These are phyloP conservation scores for Rhizophagus prolifer DNA, from an alignment of 192 early-diverging fungal species.

Conservation along the genomic window DNA sequence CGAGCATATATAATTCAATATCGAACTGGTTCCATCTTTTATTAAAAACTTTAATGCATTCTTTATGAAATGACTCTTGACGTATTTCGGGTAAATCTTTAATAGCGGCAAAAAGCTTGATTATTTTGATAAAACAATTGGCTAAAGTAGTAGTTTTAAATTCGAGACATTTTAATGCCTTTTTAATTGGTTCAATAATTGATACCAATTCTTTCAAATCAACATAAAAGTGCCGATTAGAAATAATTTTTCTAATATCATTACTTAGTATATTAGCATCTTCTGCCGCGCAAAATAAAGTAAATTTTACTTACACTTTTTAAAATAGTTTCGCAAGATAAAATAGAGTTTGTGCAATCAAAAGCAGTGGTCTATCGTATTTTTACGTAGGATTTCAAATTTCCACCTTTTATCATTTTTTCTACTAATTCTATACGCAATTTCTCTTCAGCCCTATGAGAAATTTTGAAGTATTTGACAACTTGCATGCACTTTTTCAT, in stretches of 20 bases:
- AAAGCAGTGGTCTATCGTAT: neutral
- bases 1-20: too few species aligned
- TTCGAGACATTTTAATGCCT: neutral
- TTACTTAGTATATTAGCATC: neutral
- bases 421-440: neutral
- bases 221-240: neutral
- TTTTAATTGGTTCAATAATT: neutral
- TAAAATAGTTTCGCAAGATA: neutral
- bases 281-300: too few species aligned
- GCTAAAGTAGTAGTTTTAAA: neutral
- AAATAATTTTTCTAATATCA: neutral
- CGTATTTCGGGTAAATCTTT: too few species aligned
- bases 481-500: neutral
- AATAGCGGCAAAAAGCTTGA: too few species aligned
- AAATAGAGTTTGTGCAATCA: neutral
- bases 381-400: neutral
- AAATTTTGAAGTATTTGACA: neutral
- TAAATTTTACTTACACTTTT: neutral
- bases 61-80: too few species aligned
- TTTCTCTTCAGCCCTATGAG: neutral
- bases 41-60: too few species aligned
- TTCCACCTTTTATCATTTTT: neutral
- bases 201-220: neutral
- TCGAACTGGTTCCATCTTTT: too few species aligned
- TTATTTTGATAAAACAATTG: too few species aligned